Evolutionary conservation across 2,329 filamentous ascomycete genomes (phyloP), one percentile per base, ranked within the genome.

Genomic region (Penicillium sp.): DNA sequence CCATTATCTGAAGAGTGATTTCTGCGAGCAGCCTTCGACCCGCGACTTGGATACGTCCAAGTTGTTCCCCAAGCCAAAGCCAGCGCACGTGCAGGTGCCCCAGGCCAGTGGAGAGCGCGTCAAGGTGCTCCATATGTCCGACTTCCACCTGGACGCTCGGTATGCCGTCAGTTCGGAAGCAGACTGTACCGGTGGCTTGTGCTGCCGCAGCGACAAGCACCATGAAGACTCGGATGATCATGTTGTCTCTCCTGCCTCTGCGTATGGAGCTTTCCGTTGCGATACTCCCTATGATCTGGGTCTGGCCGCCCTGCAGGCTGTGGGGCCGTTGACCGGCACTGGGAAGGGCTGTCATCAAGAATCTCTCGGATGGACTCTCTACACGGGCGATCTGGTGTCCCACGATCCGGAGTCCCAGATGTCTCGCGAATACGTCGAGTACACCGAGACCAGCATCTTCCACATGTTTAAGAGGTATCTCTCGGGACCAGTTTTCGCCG

Each of bases 281-380:
- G 85, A 87, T 67, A 83, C 83, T 7, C 84, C 84, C 1, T 86
- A 85, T 62, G 84, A 83, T 55, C 76, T 87, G 6, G 82, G 79
- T 11, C 74, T 85, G 5, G 82, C 84, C 8, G 84, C 83, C 17
- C 70, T 86, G 15, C 80, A 86, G 69, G 81, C 84, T 1, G 79
- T 86, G 41, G 82, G 77, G 1, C 80, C 84, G 6, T 68, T 87
- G 67, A 86, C 84, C 1, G 84, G 84, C 4, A 86, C 84, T 8
- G 80, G 79, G 3, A 71, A 73, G 38, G 67, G 77, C 6, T 67
- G 78, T n/a, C 68, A 70, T 25, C 63, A 77, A 3, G 67, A 78
- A 4, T 77, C 81, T 5, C 75, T 84, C 10, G 84, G 79, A 0
- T 85, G 82, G 76, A 81, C 81, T 0, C 71, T 86, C 20, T 86